These are phyloP conservation scores for Luvunga scandens DNA, from an alignment of 345 rosid genomes.

Conservation along the genomic window DNA sequence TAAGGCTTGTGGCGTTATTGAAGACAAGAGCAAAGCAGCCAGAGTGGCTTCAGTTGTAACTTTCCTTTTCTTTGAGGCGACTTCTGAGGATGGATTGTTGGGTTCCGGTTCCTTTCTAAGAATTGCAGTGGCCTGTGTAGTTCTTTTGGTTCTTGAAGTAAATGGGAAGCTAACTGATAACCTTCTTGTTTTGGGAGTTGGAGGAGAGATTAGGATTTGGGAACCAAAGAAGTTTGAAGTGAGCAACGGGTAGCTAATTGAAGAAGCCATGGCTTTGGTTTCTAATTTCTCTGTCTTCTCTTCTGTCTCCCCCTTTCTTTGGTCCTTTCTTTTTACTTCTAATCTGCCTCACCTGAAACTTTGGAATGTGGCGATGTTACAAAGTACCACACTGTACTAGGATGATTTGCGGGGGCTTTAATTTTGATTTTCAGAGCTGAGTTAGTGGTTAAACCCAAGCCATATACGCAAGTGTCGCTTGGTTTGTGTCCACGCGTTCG, in stretches of 20 bases:
- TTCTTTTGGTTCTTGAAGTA: constrained; percentile 11
- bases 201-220: constrained; percentile 37
- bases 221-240: constrained; percentile 45
- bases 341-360: background rate
- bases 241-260: constrained; percentile 36
- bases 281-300: too few species aligned
- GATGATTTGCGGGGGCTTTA: background rate
- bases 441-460: constrained; percentile 20
- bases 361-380: too few species aligned
- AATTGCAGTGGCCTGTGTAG: constrained; percentile 16
- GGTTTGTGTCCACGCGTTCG: constrained; percentile 43
- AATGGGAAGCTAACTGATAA: constrained; percentile 21
- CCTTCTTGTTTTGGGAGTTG: constrained; percentile 53
- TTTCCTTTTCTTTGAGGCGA: constrained; percentile 2
- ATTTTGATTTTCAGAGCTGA: constrained; percentile 6
- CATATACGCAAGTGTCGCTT: constrained; percentile 31
- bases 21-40: constrained; percentile 53
- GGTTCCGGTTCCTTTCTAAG: constrained; percentile 27
- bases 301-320: too few species aligned
- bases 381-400: too few species aligned
- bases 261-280: constrained; percentile 33
- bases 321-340: background rate
- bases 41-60: constrained; percentile 37
- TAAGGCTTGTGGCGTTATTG: constrained; percentile 47
- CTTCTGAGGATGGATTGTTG: constrained; percentile 4